Base-by-base conservation (phyloP, 148 eudicot species). In the Talinum fruticosum region DNA sequence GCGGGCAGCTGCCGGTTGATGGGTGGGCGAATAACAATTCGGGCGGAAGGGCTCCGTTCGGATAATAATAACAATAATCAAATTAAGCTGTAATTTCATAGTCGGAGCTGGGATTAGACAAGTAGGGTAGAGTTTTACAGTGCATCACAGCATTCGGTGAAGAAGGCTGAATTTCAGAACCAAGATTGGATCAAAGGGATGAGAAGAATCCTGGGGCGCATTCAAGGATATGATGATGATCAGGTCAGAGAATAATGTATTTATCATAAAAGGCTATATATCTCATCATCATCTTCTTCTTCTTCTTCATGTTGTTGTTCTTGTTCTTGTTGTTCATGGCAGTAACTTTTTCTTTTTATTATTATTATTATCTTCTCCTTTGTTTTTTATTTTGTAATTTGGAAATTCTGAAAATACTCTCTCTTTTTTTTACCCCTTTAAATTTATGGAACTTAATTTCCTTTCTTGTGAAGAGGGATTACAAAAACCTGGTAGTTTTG, bases 1-100 rank as follows among this genome's bases (percentile, higher is more conserved):
- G 76, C 36, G 57, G 57, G 23, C 90, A 88, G 82, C 32, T 88
- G 61, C 88, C 88, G 1, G 87, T 84, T 18, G 94, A 90, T 35
- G 86, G 87, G 13, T 86, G 91, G 88, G 79, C 77, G 10, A 79
- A 79, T 35, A 86, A 83, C 32, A 51, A 19, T 23, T 29, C 61
- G 8, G 23, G 6, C 54, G 59, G 61, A 16, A 45, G 74, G 16
- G 35, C 74, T 45, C 74, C 74, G 0, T 72, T 72, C 47, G 74
- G 59, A 29, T 72, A 35, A 71, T 44, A 15, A 51, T 15, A 19
- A 41, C 12, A 23, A 51, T 15, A 51, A 51, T 18, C n/a, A 18
- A 51, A 15, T n/a, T n/a, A 15, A 51, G 19, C n/a, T 16, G 57
- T 51, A 51, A 15, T 51, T 51, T 51, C 15, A 51, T 59, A 59